A percentile compares a stretch with the other conserved stretches of the same genome.
These are phyloP conservation scores for Flaveria brownii DNA, from an alignment of 129 eudicot species.

Conservation along the genomic window DNA sequence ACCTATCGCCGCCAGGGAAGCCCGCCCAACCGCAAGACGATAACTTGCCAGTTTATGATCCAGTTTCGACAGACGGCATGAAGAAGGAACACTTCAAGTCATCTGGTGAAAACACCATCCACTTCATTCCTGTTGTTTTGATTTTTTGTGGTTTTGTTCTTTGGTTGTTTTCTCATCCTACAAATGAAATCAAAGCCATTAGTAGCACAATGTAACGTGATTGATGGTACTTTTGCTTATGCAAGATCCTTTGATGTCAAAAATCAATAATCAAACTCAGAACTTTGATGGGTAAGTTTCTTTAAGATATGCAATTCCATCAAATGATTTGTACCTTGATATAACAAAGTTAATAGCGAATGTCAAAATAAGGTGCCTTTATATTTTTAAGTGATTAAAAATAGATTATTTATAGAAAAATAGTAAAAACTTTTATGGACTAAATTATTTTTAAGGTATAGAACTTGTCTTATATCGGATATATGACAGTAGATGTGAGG, in stretches of 20 bases:
- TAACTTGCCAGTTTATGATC: constrained; percentile 29
- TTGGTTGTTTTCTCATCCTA: constrained; percentile 58
- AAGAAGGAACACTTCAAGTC: constrained; percentile 49
- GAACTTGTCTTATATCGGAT: too few relatives aligned
- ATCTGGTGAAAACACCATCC: constrained; percentile 48
- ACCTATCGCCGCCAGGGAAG: constrained; percentile 41
- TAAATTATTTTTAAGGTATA: too few relatives aligned
- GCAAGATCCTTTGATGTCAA: constrained; percentile 1
- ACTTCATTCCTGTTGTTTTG: constrained; percentile 59
- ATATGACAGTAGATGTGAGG: too few relatives aligned
- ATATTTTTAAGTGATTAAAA: too few relatives aligned
- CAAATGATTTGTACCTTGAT: background rate
- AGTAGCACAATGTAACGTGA: background rate
- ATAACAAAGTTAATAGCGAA: too few relatives aligned
- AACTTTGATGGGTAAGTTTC: background rate
- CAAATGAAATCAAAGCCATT: background rate
- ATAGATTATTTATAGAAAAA: too few relatives aligned
- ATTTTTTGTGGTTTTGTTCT: constrained; percentile 57
- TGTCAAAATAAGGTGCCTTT: too few relatives aligned
- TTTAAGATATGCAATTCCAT: background rate
- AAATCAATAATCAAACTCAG: background rate
- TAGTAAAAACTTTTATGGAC: too few relatives aligned
- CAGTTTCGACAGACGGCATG: constrained; percentile 34
- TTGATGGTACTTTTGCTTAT: background rate
- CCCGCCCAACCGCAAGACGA: constrained; percentile 19